phyloP scores from a whole-genome alignment of 2,329 filamentous ascomycete genomes.

The Nemania bipapillata region DNA sequence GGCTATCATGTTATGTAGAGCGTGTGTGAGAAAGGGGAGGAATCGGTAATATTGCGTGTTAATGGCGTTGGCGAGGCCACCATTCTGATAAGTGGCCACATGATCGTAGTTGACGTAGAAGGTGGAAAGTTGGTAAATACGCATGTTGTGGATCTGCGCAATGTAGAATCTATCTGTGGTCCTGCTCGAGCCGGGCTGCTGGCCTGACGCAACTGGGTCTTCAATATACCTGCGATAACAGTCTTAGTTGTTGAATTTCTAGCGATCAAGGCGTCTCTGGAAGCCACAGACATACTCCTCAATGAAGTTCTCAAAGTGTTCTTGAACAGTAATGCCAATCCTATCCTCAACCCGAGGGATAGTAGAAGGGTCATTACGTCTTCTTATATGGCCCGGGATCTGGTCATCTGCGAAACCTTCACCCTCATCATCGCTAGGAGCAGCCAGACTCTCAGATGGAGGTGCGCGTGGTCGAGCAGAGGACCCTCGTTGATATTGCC shows the following conservation, averaged over 20 bases:
- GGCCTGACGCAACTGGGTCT: constrained; percentile 71
- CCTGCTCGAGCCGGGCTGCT: constrained; percentile 71
- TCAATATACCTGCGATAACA: constrained; percentile 68
- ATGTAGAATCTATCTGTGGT: constrained; percentile 86
- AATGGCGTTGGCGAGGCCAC: constrained; percentile 84
- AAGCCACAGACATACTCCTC: constrained; percentile 68
- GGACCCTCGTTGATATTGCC: constrained; percentile 60
- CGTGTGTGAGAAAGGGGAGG: constrained; percentile 87
- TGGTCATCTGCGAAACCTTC: constrained; percentile 74
- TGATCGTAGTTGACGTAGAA: constrained; percentile 91
- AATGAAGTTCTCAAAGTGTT: constrained; percentile 82
- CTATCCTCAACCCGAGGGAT: constrained; percentile 80
- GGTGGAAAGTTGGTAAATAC: constrained; percentile 79
- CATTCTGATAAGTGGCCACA: constrained; percentile 78
- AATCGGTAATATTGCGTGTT: constrained; percentile 94
- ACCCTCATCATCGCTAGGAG: constrained; percentile 70
- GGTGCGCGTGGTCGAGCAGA: constrained; percentile 67
- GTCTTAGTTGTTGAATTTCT: neutral
- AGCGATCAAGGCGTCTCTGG: neutral
- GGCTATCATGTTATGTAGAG: constrained; percentile 89
- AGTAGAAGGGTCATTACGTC: constrained; percentile 60
- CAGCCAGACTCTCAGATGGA: constrained; percentile 71
- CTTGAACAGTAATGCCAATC: constrained; percentile 77
- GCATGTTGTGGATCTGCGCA: constrained; percentile 82
- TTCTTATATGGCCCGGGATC: constrained; percentile 61